A percentile compares a stretch with the other conserved stretches of the same genome.
phyloP scores from a whole-genome alignment of 495 filamentous ascomycete genomes.

The Amphirosellinia nigrospora region DNA sequence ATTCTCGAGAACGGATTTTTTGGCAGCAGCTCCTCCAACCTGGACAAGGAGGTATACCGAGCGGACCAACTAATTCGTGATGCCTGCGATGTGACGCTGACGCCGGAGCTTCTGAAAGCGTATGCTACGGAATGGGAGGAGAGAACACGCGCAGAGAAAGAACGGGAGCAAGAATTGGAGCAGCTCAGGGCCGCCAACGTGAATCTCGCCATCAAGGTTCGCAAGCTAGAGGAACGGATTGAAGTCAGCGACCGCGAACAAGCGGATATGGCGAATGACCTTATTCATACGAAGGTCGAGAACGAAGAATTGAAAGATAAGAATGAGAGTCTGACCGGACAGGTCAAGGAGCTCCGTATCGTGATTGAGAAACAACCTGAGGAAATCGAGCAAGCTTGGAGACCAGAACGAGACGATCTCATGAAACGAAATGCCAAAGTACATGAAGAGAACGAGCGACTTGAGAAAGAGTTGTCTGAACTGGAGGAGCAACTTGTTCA shows the following conservation, averaged over 20 bases:
- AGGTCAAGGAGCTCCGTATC: conserved; percentile 79
- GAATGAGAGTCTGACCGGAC: conserved; percentile 82
- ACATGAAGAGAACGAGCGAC: conserved; percentile 85
- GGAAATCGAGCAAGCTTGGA: conserved; percentile 83
- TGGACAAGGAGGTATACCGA: conserved; percentile 94
- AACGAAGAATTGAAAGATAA: conserved; percentile 87
- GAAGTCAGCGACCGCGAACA: conserved; percentile 93
- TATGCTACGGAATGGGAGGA: conserved; percentile 95
- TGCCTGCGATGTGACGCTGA: conserved; percentile 88
- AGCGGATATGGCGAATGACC: conserved; percentile 85
- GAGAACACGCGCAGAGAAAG: conserved; percentile 74
- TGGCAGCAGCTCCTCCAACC: conserved; percentile 78
- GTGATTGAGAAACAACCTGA: conserved; percentile 88
- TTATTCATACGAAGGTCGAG: conserved; percentile 90
- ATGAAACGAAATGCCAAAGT: conserved; percentile 93
- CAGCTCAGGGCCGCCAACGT: conserved; percentile 67
- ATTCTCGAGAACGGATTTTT: conserved; percentile 98
- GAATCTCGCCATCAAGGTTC: conserved; percentile 71
- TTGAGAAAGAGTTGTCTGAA: conserved; percentile 90
- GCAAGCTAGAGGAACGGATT: conserved; percentile 82
- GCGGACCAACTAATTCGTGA: conserved; percentile 93
- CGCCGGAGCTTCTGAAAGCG: conserved; percentile 73
- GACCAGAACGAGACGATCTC: conserved; percentile 86
- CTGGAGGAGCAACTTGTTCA: conserved; percentile 94
- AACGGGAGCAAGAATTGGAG: conserved; percentile 85